Evolutionary conservation across 208 protist genomes (phyloP).

Genomic region (Angomonas ambiguus): DNA sequence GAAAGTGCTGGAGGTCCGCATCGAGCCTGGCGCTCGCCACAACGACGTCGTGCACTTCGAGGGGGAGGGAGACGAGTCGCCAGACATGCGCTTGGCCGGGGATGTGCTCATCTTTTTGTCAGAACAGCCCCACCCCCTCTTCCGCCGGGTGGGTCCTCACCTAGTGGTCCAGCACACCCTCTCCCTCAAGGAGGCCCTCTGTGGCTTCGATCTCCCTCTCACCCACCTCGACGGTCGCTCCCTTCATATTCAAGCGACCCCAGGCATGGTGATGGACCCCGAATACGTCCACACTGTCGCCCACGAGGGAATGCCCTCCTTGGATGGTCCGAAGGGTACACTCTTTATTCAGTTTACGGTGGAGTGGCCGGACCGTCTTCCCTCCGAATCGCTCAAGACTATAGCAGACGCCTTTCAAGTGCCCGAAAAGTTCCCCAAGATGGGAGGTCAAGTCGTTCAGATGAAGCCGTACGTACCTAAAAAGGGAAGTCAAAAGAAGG

Average conservation of each 20-base stretch:
- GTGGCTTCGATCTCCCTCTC: constrained; percentile 85
- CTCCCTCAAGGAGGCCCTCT: constrained; percentile 92
- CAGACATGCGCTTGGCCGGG: constrained; percentile 80
- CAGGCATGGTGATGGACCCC: constrained; percentile 77
- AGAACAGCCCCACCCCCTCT: constrained; percentile 89
- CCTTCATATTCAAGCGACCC: constrained; percentile 56
- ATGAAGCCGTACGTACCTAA: constrained; percentile 27
- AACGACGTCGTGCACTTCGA: constrained; percentile 92
- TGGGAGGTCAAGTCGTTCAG: constrained; percentile 64
- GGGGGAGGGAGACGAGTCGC: constrained; percentile 94
- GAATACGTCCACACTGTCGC: constrained; percentile 63
- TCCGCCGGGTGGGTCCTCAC: constrained; percentile 91
- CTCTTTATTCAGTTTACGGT: constrained; percentile 84
- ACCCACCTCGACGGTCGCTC: constrained; percentile 86
- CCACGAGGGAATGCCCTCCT: constrained; percentile 88
- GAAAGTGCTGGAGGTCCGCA: constrained; percentile 93
- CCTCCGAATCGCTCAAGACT: constrained; percentile 20
- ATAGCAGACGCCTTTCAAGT: constrained; percentile 41
- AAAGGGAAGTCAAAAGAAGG: constrained; percentile 20
- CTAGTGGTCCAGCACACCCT: constrained; percentile 88
- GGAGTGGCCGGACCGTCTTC: constrained; percentile 70
- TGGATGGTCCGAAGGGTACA: constrained; percentile 73
- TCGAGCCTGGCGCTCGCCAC: constrained; percentile 93
- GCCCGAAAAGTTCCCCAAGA: constrained; percentile 28
- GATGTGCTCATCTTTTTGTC: constrained; percentile 96